Conservation (phyloP, 805 yeast species). For the Lipomyces yamanashiensis region DNA sequence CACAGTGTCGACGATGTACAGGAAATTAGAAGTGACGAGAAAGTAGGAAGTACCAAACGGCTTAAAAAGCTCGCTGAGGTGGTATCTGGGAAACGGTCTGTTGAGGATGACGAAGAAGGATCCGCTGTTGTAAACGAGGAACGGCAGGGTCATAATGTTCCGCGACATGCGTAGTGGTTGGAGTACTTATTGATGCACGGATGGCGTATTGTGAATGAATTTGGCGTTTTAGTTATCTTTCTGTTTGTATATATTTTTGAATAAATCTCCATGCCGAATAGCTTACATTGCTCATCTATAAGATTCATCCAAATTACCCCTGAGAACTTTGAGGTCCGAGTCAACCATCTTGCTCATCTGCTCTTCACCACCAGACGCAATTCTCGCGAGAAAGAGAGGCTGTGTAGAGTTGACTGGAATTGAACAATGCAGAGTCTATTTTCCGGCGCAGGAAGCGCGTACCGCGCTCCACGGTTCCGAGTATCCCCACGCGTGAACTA, state of each 20-base stretch:
- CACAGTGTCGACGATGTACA: conserved; percentile 35
- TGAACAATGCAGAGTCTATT: not conserved
- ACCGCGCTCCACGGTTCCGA: not conserved
- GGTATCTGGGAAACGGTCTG: conserved; percentile 9
- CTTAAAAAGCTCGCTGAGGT: conserved; percentile 23
- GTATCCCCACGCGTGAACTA: not conserved
- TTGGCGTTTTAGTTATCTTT: not conserved
- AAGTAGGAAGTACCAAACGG: not conserved
- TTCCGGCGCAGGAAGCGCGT: not conserved
- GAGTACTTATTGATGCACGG: not conserved
- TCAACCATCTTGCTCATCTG: too few relatives aligned
- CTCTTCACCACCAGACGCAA: too few relatives aligned
- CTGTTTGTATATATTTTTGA: not conserved
- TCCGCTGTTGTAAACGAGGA: conserved; percentile 19
- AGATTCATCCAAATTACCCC: too few relatives aligned
- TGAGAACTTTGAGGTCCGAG: too few relatives aligned
- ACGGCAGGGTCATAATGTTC: conserved; percentile 8
- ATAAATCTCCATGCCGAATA: too few relatives aligned
- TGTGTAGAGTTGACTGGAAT: too few relatives aligned
- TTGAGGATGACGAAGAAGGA: conserved; percentile 24
- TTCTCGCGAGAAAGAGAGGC: too few relatives aligned
- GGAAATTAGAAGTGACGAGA: conserved; percentile 22
- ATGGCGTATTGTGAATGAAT: not conserved
- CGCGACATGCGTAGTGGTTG: conserved; percentile 20
- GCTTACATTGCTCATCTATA: too few relatives aligned